A percentile compares a stretch with the other conserved stretches of the same genome.
Evolutionary conservation across 73 alveolate genomes (phyloP).

Genomic region (Paramecium biaurelia): DNA sequence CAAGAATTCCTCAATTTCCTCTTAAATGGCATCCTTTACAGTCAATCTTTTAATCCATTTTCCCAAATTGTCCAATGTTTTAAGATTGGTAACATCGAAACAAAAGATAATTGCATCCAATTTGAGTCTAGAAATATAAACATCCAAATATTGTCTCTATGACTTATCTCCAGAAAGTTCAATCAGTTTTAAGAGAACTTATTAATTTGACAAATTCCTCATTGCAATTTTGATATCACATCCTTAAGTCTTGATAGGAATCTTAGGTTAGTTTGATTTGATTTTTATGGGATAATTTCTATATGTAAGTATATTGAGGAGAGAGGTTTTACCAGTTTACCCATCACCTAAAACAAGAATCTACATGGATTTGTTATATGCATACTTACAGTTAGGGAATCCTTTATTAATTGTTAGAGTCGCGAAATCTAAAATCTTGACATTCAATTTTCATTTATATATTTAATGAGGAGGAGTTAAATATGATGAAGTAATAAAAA

Average conservation of each 20-base stretch:
- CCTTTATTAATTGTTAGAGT: neutral
- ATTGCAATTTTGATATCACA: neutral
- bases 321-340: neutral
- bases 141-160: neutral
- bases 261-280: neutral
- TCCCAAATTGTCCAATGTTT: neutral
- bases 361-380: neutral
- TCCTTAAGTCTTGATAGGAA: neutral
- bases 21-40: neutral
- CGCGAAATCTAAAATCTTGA: neutral
- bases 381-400: neutral
- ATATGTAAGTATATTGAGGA: neutral
- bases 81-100: neutral
- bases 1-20: neutral
- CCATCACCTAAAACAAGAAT: neutral
- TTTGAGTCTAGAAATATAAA: neutral
- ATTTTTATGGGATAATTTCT: neutral
- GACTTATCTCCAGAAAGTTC: constrained; percentile 20
- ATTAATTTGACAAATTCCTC: neutral
- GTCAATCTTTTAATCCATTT: neutral
- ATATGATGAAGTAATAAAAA: neutral
- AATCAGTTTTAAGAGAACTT: neutral
- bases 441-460: neutral
- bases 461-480: neutral
- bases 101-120: neutral